Conservation (phyloP, 306 rosid species). For the Corylus americana region DNA sequence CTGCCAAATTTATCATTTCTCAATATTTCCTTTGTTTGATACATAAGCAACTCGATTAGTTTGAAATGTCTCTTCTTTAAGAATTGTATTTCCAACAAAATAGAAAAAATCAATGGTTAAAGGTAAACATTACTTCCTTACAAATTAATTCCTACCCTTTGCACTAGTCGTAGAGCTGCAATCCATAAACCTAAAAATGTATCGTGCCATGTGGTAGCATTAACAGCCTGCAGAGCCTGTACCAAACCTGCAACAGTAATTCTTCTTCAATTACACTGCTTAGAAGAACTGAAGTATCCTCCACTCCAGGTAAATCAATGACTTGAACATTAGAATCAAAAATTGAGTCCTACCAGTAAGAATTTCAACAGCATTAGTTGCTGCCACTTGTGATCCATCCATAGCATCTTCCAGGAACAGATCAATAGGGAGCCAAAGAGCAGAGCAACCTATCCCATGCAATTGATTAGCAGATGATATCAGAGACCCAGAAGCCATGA, state of each 20-base stretch:
- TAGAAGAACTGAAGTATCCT: conserved; percentile 9
- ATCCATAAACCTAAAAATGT: conserved; percentile 90
- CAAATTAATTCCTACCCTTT: conserved; percentile 67
- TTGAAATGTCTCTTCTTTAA: background rate
- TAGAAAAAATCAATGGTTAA: background rate
- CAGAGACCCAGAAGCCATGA: conserved; percentile 52
- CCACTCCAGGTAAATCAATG: conserved; percentile 13
- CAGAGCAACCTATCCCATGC: conserved; percentile 64
- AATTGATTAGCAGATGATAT: conserved; percentile 54
- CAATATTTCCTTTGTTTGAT: background rate
- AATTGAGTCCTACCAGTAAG: conserved; percentile 56
- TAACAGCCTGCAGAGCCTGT: conserved; percentile 72
- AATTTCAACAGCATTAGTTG: conserved; percentile 67
- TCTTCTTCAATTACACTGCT: conserved; percentile 30
- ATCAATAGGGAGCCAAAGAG: conserved; percentile 92
- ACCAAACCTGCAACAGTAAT: conserved; percentile 66
- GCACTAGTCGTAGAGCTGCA: conserved; percentile 85
- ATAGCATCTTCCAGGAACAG: conserved; percentile 82
- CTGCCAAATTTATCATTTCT: background rate
- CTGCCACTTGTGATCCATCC: conserved; percentile 67
- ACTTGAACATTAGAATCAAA: conserved; percentile 11
- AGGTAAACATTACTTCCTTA: background rate
- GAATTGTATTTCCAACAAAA: background rate
- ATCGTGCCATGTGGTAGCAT: conserved; percentile 72
- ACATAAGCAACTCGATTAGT: background rate